Evolutionary conservation across 306 rosid genomes (phyloP).

Genomic region (Astragalus glycyphyllos): DNA sequence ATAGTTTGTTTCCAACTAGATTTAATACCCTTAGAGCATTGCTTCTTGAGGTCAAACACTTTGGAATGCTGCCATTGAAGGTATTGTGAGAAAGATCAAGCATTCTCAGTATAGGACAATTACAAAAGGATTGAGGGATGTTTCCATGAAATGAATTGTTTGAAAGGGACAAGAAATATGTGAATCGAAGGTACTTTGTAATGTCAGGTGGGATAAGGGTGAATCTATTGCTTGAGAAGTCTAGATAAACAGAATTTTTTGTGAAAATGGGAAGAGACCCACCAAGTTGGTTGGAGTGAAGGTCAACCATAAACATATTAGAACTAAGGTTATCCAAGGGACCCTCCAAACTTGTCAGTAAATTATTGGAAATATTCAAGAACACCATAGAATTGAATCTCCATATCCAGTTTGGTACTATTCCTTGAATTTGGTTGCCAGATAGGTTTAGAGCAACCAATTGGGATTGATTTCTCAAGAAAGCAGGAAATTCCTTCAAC

Average conservation of each 20-base stretch:
- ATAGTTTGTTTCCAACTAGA: constrained; percentile 34
- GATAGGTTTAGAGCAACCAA: constrained; percentile 38
- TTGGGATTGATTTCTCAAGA: constrained; percentile 43
- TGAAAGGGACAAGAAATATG: constrained; percentile 24
- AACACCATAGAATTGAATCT: background rate
- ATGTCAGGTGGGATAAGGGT: constrained; percentile 34
- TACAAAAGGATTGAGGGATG: constrained; percentile 41
- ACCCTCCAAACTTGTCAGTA: constrained; percentile 31
- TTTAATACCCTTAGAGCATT: constrained; percentile 5
- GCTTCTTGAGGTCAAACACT: constrained; percentile 15
- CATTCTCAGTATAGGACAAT: background rate
- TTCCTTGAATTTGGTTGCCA: constrained; percentile 43
- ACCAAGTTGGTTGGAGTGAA: constrained; percentile 44
- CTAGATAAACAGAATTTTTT: background rate
- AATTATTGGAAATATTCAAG: constrained; percentile 58
- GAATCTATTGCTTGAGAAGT: constrained; percentile 49
- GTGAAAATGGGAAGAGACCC: constrained; percentile 33
- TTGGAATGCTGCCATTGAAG: constrained; percentile 33
- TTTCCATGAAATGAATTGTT: constrained; percentile 12
- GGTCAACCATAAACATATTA: background rate
- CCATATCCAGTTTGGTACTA: constrained; percentile 65
- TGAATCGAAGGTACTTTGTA: background rate
- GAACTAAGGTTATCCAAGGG: background rate
- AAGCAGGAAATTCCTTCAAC: constrained; percentile 31
- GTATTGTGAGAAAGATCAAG: constrained; percentile 49